These are phyloP conservation scores for Sugiyamaella valdiviana DNA, from an alignment of 805 yeast genomes.

Conservation along the genomic window DNA sequence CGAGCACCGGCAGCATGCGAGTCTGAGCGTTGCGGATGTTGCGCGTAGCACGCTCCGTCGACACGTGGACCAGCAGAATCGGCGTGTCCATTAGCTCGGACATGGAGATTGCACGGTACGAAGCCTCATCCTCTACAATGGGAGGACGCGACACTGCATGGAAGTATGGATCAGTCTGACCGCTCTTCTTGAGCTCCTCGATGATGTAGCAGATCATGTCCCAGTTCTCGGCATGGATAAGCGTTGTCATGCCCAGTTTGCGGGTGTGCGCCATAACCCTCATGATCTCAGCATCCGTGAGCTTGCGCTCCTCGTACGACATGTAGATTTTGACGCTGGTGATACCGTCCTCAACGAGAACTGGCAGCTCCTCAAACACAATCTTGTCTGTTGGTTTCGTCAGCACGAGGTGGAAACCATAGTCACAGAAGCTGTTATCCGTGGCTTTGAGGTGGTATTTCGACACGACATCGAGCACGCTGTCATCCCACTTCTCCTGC, in stretches of 20 bases:
- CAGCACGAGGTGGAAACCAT: constrained; percentile 44
- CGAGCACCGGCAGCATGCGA: constrained; percentile 38
- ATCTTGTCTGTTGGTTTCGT: constrained; percentile 31
- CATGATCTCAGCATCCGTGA: constrained; percentile 38
- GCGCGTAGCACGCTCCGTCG: constrained; percentile 37
- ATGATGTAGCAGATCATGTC: constrained; percentile 41
- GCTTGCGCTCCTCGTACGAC: constrained; percentile 40
- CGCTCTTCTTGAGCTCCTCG: constrained; percentile 36
- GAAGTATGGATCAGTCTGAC: constrained; percentile 38
- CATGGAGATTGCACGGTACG: constrained; percentile 41
- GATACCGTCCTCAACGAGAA: constrained; percentile 35
- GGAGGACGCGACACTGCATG: constrained; percentile 43
- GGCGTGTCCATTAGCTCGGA: constrained; percentile 42
- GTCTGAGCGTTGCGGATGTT: constrained; percentile 42
- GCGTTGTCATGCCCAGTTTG: constrained; percentile 39
- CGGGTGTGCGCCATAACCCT: constrained; percentile 37
- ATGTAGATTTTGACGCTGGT: constrained; percentile 41
- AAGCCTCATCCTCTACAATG: constrained; percentile 45
- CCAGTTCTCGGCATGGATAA: constrained; percentile 49
- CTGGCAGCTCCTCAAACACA: constrained; percentile 32
- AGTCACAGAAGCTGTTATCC: constrained; percentile 39
- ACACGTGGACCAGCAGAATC: constrained; percentile 44
- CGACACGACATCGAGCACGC: constrained; percentile 29
- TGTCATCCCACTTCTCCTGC: constrained; percentile 34
- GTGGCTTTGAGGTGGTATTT: constrained; percentile 32